A percentile compares a stretch with the other conserved stretches of the same genome.
phyloP scores from a whole-genome alignment of 2,329 filamentous ascomycete genomes.

The Colletotrichum phormii region DNA sequence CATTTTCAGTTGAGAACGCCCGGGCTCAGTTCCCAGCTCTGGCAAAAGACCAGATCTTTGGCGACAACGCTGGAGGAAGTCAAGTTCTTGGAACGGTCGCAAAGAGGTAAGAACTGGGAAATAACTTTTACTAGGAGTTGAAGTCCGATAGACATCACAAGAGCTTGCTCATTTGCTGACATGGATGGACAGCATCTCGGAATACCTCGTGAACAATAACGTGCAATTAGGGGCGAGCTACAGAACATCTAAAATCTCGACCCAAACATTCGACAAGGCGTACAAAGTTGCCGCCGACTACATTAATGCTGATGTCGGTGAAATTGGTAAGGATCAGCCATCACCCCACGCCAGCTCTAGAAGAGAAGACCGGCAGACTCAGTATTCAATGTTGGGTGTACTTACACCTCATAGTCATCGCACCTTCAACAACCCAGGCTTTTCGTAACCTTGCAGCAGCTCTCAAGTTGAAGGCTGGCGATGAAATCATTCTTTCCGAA shows the following conservation, averaged over 20 bases:
- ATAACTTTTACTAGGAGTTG: not conserved
- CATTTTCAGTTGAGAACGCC: constrained; percentile 54
- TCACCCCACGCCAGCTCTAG: not conserved
- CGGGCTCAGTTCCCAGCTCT: constrained; percentile 76
- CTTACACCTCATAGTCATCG: constrained; percentile 64
- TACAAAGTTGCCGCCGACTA: not conserved
- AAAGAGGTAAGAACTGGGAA: not conserved
- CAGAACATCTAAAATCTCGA: constrained; percentile 66
- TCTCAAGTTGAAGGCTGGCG: constrained; percentile 63
- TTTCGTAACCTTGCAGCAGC: constrained; percentile 76
- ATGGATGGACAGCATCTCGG: constrained; percentile 67
- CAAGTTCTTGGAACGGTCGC: constrained; percentile 73
- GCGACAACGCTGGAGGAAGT: constrained; percentile 83
- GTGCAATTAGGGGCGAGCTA: constrained; percentile 83
- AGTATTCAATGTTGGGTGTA: not conserved
- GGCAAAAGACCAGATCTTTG: constrained; percentile 73
- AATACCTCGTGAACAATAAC: constrained; percentile 76
- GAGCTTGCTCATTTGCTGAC: not conserved
- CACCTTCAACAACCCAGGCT: constrained; percentile 79
- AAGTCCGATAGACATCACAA: not conserved
- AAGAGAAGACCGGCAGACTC: not conserved
- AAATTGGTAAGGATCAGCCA: not conserved
- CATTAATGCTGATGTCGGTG: not conserved
- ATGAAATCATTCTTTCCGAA: constrained; percentile 76
- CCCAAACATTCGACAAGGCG: not conserved